Percentiles rank a stretch among this genome's conserved stretches.
Conservation (phyloP, 495 filamentous ascomycete genomes). For the Aspergillus coremiiformis region DNA sequence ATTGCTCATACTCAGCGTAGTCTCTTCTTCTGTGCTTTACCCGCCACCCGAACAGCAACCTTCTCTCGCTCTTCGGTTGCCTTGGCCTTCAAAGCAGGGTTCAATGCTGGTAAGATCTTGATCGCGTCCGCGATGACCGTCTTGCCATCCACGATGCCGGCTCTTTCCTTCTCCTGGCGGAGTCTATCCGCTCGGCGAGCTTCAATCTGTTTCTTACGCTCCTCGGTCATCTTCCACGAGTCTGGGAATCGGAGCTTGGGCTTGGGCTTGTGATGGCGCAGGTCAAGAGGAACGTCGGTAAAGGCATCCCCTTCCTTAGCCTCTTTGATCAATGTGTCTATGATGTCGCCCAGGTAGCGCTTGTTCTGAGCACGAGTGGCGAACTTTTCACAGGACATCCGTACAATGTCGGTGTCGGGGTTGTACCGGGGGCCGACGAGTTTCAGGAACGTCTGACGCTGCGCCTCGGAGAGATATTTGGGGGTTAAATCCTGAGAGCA, state of each 20-base stretch:
- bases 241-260: constrained; percentile 62
- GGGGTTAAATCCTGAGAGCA: constrained; percentile 56
- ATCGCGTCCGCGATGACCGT: constrained; percentile 27
- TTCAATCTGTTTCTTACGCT: constrained; percentile 57
- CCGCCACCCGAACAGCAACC: constrained; percentile 30
- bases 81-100: constrained; percentile 26
- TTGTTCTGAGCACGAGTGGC: constrained; percentile 90
- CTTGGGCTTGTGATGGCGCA: constrained; percentile 75
- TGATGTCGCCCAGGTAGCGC: constrained; percentile 74
- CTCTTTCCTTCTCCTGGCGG: constrained; percentile 18
- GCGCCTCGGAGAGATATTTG: constrained; percentile 50
- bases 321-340: constrained; percentile 64
- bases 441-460: constrained; percentile 79
- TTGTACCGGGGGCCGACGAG: constrained; percentile 85
- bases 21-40: constrained; percentile 21
- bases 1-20: constrained; percentile 11
- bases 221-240: constrained; percentile 69
- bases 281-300: constrained; percentile 83
- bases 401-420: constrained; percentile 71
- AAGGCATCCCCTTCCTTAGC: constrained; percentile 82
- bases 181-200: constrained; percentile 44
- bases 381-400: constrained; percentile 88
- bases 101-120: constrained; percentile 28
- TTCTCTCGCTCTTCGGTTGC: constrained; percentile 34
- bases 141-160: constrained; percentile 33